Evolutionary conservation across 306 rosid genomes (phyloP).

Genomic region (Mimosa bimucronata): DNA sequence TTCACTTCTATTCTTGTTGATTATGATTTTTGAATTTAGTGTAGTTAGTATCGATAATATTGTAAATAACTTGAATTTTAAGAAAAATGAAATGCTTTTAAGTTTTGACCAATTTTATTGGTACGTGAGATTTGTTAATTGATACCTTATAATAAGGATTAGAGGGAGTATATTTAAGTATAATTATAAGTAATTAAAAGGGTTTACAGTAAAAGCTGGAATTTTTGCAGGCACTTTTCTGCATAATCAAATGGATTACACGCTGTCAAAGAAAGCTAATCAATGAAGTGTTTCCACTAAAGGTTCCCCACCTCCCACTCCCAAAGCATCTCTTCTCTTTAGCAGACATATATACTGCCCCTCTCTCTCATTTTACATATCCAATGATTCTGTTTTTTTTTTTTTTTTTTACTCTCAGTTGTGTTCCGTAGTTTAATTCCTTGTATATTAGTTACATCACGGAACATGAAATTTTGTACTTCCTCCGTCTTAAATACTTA

Average conservation of each 20-base stretch:
- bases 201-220: slow-evolving; percentile 14
- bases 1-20: too few relatives aligned
- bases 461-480: too few relatives aligned
- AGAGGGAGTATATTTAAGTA: background rate
- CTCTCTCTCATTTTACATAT: background rate
- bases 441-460: background rate
- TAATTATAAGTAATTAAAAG: background rate
- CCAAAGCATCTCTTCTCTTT: slow-evolving; percentile 55
- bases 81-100: too few relatives aligned
- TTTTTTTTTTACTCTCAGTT: too few relatives aligned
- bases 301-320: slow-evolving; percentile 54
- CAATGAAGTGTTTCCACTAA: slow-evolving; percentile 47
- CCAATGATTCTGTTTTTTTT: background rate
- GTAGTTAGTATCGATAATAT: too few relatives aligned
- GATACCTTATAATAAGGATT: too few relatives aligned
- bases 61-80: too few relatives aligned
- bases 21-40: too few relatives aligned
- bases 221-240: slow-evolving; percentile 23
- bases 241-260: slow-evolving; percentile 32
- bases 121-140: too few relatives aligned
- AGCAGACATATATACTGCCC: slow-evolving; percentile 68
- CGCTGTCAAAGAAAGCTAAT: slow-evolving; percentile 32
- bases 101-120: too few relatives aligned
- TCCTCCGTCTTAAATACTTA: too few relatives aligned
- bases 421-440: background rate